A percentile compares a stretch with the other conserved stretches of the same genome.
Conservation (phyloP, 2,329 filamentous ascomycete species). For the Akanthomyces uredinophilus region DNA sequence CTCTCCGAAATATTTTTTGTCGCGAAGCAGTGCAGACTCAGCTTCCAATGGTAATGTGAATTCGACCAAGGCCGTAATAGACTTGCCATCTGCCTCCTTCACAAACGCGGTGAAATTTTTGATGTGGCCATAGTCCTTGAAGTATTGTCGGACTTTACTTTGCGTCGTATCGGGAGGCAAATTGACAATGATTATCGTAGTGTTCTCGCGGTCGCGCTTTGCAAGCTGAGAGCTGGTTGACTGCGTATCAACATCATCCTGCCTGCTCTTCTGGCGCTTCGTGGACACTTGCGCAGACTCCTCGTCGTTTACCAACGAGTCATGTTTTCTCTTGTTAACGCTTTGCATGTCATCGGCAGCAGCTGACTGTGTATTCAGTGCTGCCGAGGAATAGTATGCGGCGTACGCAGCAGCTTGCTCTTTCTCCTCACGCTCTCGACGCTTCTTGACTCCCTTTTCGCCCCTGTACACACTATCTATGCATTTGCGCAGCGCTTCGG, state of each 20-base stretch:
- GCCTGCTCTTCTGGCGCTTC: conserved; percentile 62
- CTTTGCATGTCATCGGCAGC: conserved; percentile 33
- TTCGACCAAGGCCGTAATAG: conserved; percentile 72
- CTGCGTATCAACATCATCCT: conserved; percentile 24
- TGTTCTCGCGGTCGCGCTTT: conserved; percentile 86
- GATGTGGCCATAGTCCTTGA: conserved; percentile 82
- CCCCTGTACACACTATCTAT: conserved; percentile 68
- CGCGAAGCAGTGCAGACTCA: conserved; percentile 70
- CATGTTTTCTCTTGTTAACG: conserved; percentile 69
- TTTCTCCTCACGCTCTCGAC: conserved; percentile 60
- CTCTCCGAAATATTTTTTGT: conserved; percentile 73
- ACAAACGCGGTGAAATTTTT: conserved; percentile 66
- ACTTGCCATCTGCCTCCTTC: conserved; percentile 56
- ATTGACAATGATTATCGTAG: conserved; percentile 75
- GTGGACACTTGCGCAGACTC: conserved; percentile 39
- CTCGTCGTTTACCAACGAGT: conserved; percentile 44
- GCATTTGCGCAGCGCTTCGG: conserved; percentile 67
- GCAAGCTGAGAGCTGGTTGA: conserved; percentile 26
- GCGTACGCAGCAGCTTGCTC: too few relatives aligned
- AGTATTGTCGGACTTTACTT: conserved; percentile 78
- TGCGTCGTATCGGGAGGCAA: conserved; percentile 66
- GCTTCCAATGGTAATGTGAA: conserved; percentile 79
- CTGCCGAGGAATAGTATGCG: conserved; percentile 28
- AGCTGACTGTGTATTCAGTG: conserved; percentile 21
- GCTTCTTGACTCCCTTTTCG: conserved; percentile 56